Percentiles rank a stretch among this genome's conserved stretches.
These are phyloP conservation scores for Acer yangbiense DNA, from an alignment of 345 rosid genomes.

Conservation along the genomic window DNA sequence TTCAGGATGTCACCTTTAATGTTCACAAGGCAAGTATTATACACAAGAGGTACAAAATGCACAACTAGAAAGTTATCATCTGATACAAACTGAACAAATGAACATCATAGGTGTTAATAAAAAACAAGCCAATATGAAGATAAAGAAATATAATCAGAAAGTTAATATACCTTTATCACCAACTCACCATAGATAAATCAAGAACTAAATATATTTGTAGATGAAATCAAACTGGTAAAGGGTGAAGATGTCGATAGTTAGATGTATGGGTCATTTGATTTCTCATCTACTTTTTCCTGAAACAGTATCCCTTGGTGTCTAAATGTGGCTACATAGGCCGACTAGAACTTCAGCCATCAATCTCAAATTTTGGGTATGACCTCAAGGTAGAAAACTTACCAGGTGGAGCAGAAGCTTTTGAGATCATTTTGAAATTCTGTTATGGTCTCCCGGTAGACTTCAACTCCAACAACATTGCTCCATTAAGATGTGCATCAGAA, in stretches of 20 bases:
- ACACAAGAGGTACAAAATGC: slow-evolving; percentile 2
- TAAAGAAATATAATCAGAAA: neutral
- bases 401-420: slow-evolving; percentile 75
- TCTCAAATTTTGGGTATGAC: slow-evolving; percentile 49
- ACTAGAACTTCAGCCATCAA: slow-evolving; percentile 62
- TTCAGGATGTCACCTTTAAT: slow-evolving; percentile 58
- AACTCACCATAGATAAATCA: neutral
- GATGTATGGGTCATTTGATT: neutral
- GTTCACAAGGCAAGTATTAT: slow-evolving; percentile 68
- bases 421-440: slow-evolving; percentile 65
- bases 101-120: neutral
- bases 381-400: slow-evolving; percentile 78
- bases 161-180: neutral
- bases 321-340: slow-evolving; percentile 78
- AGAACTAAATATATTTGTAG: neutral
- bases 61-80: neutral
- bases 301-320: slow-evolving; percentile 81
- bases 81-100: neutral
- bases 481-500: slow-evolving; percentile 80
- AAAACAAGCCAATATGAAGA: neutral
- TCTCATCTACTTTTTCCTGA: slow-evolving; percentile 21
- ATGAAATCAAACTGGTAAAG: neutral
- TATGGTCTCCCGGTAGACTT: slow-evolving; percentile 66
- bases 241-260: neutral
- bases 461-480: slow-evolving; percentile 58